Conservation (phyloP, 228 moss, liverwort and hornwort species). For the Sphagnum magellanicum region DNA sequence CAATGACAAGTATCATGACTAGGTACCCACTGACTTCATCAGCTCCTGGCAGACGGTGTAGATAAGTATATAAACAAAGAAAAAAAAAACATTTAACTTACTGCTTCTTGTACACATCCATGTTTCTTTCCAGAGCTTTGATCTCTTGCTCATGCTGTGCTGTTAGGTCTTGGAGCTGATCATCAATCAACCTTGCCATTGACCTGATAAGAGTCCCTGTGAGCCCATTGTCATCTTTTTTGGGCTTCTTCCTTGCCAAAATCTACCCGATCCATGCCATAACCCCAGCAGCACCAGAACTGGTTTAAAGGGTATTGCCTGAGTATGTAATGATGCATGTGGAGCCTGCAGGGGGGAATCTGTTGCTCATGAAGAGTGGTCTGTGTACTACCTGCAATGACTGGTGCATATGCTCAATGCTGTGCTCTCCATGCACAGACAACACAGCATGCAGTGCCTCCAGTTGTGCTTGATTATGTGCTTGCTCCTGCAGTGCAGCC, state of each 20-base stretch:
- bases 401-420: conserved; percentile 7
- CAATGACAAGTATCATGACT: no score
- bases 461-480: conserved; percentile 14
- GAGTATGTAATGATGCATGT: no score
- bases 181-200: conserved; percentile 17
- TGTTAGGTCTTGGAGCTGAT: conserved; percentile 18
- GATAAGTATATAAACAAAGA: no score
- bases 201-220: conserved; percentile 12
- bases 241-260: conserved; percentile 15
- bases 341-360: no score
- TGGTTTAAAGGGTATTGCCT: no score
- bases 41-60: no score
- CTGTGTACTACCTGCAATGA: conserved; percentile 13
- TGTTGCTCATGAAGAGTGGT: not conserved
- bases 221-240: not conserved
- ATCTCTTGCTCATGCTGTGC: conserved; percentile 12
- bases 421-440: conserved; percentile 7
- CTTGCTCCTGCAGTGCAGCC: conserved; percentile 21
- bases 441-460: conserved; percentile 22
- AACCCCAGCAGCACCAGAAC: no score
- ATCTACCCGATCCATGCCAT: not conserved
- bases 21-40: no score
- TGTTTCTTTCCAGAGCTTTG: conserved; percentile 3
- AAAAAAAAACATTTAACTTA: not conserved
- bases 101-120: not conserved